Conservation (phyloP, 176 grass and related monocot genomes). For the Eragrostis nindensis region DNA sequence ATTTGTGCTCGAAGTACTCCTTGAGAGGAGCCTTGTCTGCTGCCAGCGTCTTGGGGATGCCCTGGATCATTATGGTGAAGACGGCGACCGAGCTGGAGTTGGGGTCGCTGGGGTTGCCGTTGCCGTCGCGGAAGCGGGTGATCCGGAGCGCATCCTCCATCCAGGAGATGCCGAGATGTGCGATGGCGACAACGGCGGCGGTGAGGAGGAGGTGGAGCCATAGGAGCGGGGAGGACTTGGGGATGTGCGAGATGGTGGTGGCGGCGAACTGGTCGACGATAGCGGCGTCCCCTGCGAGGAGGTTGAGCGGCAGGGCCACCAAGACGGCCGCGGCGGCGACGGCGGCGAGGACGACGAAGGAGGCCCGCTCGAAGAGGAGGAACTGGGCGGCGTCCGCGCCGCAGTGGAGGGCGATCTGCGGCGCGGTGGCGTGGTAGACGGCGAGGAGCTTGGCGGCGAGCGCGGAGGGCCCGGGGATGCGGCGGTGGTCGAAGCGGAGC, state of each 20-base stretch:
- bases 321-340: slow-evolving; percentile 55
- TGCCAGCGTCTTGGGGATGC: slow-evolving; percentile 80
- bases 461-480: slow-evolving; percentile 88
- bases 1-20: slow-evolving; percentile 93
- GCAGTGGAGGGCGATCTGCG: slow-evolving; percentile 99
- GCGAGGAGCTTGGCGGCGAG: slow-evolving; percentile 90
- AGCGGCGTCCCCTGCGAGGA: slow-evolving; percentile 69
- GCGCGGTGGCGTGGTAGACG: slow-evolving; percentile 88
- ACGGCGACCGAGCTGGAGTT: slow-evolving; percentile 83
- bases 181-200: slow-evolving; percentile 62
- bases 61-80: slow-evolving; percentile 97
- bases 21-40: slow-evolving; percentile 73
- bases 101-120: slow-evolving; percentile 92
- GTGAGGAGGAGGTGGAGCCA: slow-evolving; percentile 91
- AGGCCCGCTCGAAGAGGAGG: slow-evolving; percentile 91
- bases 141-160: slow-evolving; percentile 92
- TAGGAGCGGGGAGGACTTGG: slow-evolving; percentile 62
- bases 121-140: slow-evolving; percentile 91
- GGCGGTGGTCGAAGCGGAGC: slow-evolving; percentile 93
- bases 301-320: slow-evolving; percentile 74
- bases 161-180: slow-evolving; percentile 82
- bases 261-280: slow-evolving; percentile 83
- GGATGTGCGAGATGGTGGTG: slow-evolving; percentile 94
- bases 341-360: slow-evolving; percentile 76
- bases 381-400: slow-evolving; percentile 98